Evolutionary conservation across 2,329 filamentous ascomycete genomes (phyloP), one percentile per base, ranked within the genome.

Genomic region (Hypoxylon sp.): DNA sequence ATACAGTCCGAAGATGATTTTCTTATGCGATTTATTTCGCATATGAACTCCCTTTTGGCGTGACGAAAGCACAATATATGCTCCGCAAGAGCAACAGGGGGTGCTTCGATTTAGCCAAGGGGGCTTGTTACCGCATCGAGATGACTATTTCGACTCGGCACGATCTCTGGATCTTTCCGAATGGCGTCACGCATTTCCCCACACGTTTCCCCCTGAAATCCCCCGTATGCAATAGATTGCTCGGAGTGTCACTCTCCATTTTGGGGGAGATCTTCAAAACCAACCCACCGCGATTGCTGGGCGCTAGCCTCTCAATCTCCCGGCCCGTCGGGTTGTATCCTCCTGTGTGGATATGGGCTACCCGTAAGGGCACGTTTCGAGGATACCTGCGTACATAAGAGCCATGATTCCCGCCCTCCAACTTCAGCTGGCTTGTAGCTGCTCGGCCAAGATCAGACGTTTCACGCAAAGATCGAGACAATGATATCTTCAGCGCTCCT

Each of bases 161-260:
- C 58, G 59, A 62, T 62, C 59, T 47, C 51, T 46, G 44, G 44
- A 68, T 62, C 59, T 57, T 68, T 66, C 68, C 68, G 68, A 57
- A 65, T 50, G 41, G 56, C 52, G 53, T 66, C 57, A 54, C 26
- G 15, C 20, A 24, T n/a, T 60, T 63, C 61, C 65, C 69, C 69
- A 57, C 59, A 65, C 8, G 7, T 57, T 64, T 59, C 61, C 65
- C 49, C 57, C 30, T n/a, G 43, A 46, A 65, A 66, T 54, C 46
- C 46, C 59, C 55, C 37, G 67, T 65, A 63, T 57, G 46, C 54
- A 37, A 67, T 71, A 70, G 54, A 68, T 65, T 70, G 46, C 63
- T 66, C 71, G 71, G 71, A 72, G 59, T 65, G 26, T 71, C 49
- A 47, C 56, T 50, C 70, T 64, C 71, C 65, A 66, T 71, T 50